phyloP scores from a whole-genome alignment of 176 grass and related monocot genomes.

The Tillandsia fasciculata region DNA sequence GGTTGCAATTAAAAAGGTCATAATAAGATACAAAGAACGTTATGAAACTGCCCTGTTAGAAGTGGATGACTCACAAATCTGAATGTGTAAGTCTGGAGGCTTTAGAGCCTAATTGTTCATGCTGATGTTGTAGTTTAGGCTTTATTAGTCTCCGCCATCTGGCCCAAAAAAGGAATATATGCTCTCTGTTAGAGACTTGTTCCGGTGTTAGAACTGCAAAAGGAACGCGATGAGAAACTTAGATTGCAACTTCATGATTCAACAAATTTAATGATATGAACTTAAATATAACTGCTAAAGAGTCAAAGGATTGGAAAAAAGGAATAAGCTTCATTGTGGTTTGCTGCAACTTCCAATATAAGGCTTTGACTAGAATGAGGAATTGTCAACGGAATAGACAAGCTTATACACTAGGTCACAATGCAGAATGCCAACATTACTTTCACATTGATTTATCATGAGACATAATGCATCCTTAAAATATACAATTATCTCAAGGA shows the following conservation, averaged over 20 bases:
- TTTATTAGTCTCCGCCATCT: constrained; percentile 43
- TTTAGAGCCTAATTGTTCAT: constrained; percentile 63
- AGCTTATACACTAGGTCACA: neutral
- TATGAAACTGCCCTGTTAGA: neutral
- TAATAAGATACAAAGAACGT: neutral
- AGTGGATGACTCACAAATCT: constrained; percentile 53
- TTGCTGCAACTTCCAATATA: neutral
- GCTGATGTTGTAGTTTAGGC: constrained; percentile 48
- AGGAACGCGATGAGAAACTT: neutral
- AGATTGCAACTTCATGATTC: neutral
- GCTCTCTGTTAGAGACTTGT: constrained; percentile 63
- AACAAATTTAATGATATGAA: no score
- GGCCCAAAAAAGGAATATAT: constrained; percentile 72
- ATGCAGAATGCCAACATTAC: neutral
- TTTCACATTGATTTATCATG: neutral
- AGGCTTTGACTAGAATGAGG: neutral
- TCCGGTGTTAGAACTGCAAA: constrained; percentile 56
- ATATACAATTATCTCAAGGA: neutral
- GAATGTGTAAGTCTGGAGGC: constrained; percentile 54
- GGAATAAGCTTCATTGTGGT: neutral
- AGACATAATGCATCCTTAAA: neutral
- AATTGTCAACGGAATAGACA: neutral
- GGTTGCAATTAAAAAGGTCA: constrained; percentile 4
- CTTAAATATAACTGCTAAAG: no score
- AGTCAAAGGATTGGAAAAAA: neutral